phyloP scores from a whole-genome alignment of 331 rosid genomes.

The Rhamnella rubrinervis region DNA sequence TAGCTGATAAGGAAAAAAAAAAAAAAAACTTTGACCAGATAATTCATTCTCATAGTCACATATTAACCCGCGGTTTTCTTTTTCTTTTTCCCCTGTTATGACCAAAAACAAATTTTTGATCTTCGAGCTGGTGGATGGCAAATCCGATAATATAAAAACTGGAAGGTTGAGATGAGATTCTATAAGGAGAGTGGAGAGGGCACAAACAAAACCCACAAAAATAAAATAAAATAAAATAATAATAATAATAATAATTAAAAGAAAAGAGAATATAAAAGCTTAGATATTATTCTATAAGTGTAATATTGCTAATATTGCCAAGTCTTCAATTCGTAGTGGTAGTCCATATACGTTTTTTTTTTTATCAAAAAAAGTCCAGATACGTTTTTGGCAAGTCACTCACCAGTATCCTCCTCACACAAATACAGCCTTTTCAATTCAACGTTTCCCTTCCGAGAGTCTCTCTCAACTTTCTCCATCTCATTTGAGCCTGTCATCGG shows the following conservation, averaged over 20 bases:
- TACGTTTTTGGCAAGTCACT: conserved; percentile 27
- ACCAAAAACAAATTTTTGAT: neutral
- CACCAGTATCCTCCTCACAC: conserved; percentile 2
- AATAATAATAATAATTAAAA: neutral
- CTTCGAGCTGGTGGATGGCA: neutral
- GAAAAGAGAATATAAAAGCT: neutral
- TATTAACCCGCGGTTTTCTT: too few species aligned
- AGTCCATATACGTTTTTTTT: too few species aligned
- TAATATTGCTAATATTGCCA: neutral
- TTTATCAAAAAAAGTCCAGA: too few species aligned
- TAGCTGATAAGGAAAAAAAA: too few species aligned
- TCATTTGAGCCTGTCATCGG: too few species aligned
- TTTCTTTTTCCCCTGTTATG: too few species aligned
- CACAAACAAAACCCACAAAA: neutral
- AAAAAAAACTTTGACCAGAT: too few species aligned
- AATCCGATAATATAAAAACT: neutral
- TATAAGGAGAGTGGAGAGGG: neutral
- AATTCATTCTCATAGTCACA: too few species aligned
- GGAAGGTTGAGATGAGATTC: neutral
- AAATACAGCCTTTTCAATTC: neutral
- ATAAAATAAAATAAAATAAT: too few species aligned
- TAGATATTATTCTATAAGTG: conserved; percentile 8
- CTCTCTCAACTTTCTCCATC: neutral
- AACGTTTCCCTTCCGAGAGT: neutral
- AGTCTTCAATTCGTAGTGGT: neutral